These are phyloP conservation scores for Chrysoporthe austroafricana DNA, from an alignment of 2,329 filamentous ascomycete species.

Conservation along the genomic window DNA sequence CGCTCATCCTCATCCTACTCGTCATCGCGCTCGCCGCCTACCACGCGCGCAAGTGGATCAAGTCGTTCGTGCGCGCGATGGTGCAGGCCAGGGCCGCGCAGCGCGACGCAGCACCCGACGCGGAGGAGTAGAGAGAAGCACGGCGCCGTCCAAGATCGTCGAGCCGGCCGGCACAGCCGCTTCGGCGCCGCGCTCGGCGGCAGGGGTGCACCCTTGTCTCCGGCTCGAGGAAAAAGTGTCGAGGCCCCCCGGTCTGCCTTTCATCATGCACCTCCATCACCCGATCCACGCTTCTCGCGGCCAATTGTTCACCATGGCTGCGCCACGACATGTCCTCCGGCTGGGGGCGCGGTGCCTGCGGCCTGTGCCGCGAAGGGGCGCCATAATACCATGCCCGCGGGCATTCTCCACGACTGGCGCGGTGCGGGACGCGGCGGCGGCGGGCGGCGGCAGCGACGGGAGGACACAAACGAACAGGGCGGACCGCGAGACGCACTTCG, in stretches of 20 bases:
- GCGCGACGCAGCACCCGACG: conserved; percentile 6
- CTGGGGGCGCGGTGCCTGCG: conserved; percentile 23
- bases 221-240: neutral
- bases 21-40: conserved; percentile 31
- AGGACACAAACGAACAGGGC: conserved; percentile 31
- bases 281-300: neutral
- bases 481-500: conserved; percentile 81
- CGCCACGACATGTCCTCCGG: conserved; percentile 17
- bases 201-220: conserved; percentile 2
- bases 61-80: conserved; percentile 34
- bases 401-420: conserved; percentile 19
- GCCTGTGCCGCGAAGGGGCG: neutral
- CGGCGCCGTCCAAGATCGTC: neutral
- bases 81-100: conserved; percentile 30
- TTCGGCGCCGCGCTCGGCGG: conserved; percentile 15
- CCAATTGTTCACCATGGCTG: conserved; percentile 16
- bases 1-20: conserved; percentile 35
- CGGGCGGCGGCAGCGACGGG: neutral
- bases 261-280: neutral
- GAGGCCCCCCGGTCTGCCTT: neutral
- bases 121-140: neutral
- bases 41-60: conserved; percentile 32
- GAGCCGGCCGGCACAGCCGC: neutral
- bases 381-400: conserved; percentile 17
- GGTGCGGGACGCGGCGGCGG: conserved; percentile 8